Evolutionary conservation across 495 filamentous ascomycete genomes (phyloP), one percentile per base, ranked within the genome.

Genomic region (Penicillium angulare): DNA sequence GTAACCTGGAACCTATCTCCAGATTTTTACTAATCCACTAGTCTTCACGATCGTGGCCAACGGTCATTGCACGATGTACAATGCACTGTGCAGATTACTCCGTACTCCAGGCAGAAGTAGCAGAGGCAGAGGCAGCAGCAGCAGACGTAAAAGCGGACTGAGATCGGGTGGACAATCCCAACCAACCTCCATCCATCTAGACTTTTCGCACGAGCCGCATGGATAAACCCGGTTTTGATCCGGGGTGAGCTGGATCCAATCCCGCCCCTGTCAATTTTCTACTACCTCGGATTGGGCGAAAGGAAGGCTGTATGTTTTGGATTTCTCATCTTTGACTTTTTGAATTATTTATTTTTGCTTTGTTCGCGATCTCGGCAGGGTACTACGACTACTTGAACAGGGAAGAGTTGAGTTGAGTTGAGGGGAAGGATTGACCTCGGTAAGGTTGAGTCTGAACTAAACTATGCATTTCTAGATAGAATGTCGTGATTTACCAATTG

Each of bases 141-240:
- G n/a, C n/a, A n/a, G n/a, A n/a, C n/a, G n/a, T n/a, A n/a, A n/a
- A n/a, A n/a, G n/a, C n/a, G n/a, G n/a, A n/a, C n/a, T n/a, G n/a
- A n/a, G n/a, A n/a, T n/a, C n/a, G n/a, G n/a, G n/a, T n/a, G n/a
- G n/a, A n/a, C n/a, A n/a, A n/a, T n/a, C n/a, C n/a, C n/a, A n/a
- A n/a, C n/a, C n/a, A n/a, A n/a, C n/a, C n/a, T n/a, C n/a, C n/a
- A n/a, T n/a, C n/a, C n/a, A n/a, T n/a, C n/a, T n/a, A n/a, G n/a
- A n/a, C n/a, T n/a, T 47, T 47, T 32, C 43, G 31, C 29, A 47
- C 23, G 47, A 49, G 47, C 47, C 47, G 47, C 47, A 49, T 49
- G 47, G 47, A 42, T 49, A 3, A 22, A 16, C 44, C 44, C 33
- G 16, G 43, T 43, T 18, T 40, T 21, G 17, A 8, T 43, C 39